phyloP scores from a whole-genome alignment of 1,139 yeast species.

The Taphrina pruni region DNA sequence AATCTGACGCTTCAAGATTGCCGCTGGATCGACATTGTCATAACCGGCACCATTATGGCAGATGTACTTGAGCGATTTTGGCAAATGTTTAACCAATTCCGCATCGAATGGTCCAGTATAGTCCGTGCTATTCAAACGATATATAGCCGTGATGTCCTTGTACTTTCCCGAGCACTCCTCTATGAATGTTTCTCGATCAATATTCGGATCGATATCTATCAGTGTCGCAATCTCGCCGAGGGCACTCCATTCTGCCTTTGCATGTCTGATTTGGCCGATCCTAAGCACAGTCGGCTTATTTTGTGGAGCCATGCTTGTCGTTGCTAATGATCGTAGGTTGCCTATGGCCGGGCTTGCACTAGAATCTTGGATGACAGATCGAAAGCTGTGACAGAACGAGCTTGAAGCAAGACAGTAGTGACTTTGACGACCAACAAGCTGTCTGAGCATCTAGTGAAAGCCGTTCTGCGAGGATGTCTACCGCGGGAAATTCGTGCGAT shows the following conservation, averaged over 20 bases:
- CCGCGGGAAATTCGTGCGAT: not conserved
- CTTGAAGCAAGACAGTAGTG: too few species aligned
- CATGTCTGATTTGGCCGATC: conserved; percentile 47
- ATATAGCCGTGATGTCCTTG: conserved; percentile 51
- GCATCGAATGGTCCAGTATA: conserved; percentile 62
- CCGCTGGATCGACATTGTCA: conserved; percentile 65
- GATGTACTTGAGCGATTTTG: conserved; percentile 58
- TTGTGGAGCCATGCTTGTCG: conserved; percentile 14
- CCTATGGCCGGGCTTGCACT: too few species aligned
- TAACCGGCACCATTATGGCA: conserved; percentile 75
- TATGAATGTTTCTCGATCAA: conserved; percentile 50
- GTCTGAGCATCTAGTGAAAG: not conserved
- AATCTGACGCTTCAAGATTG: conserved; percentile 59
- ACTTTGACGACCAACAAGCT: not conserved
- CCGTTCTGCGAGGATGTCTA: too few species aligned
- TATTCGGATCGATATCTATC: conserved; percentile 13
- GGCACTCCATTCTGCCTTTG: conserved; percentile 48
- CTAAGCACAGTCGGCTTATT: conserved; percentile 46
- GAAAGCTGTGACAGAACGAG: too few species aligned
- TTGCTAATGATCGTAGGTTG: not conserved
- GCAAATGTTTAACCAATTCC: conserved; percentile 59
- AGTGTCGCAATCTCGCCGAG: conserved; percentile 46
- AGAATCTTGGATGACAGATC: too few species aligned
- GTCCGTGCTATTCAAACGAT: conserved; percentile 44
- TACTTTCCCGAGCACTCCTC: conserved; percentile 50